phyloP scores from a whole-genome alignment of 1,139 yeast genomes.

The Candida dubliniensis region DNA sequence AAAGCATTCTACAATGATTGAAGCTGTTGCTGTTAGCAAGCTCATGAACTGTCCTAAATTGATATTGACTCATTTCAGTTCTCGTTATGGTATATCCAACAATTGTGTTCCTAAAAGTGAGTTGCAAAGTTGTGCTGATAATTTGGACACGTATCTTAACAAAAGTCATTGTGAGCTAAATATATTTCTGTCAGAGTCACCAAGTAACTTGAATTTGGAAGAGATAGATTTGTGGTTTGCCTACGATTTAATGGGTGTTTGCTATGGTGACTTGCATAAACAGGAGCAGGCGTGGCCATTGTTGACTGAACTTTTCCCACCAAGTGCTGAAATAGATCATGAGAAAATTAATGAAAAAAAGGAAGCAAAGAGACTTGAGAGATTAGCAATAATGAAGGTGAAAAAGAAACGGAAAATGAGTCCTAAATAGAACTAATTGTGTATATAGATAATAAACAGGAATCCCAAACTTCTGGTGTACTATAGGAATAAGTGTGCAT shows the following conservation, averaged over 20 bases:
- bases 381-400: conserved; percentile 21
- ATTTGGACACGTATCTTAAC: conserved; percentile 27
- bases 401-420: conserved; percentile 13
- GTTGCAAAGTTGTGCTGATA: conserved; percentile 22
- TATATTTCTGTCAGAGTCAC: conserved; percentile 24
- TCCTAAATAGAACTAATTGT: not conserved
- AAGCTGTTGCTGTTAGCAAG: conserved; percentile 72
- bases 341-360: conserved; percentile 32
- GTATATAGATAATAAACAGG: too few species aligned
- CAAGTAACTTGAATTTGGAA: conserved; percentile 11
- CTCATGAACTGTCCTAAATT: conserved; percentile 72
- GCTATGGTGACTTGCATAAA: conserved; percentile 17
- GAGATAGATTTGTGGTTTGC: conserved; percentile 43
- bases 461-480: too few species aligned
- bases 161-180: conserved; percentile 24
- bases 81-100: conserved; percentile 77
- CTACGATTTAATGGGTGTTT: conserved; percentile 41
- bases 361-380: conserved; percentile 36
- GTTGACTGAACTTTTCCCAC: conserved; percentile 9
- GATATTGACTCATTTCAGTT: conserved; percentile 87
- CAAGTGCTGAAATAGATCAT: conserved; percentile 12
- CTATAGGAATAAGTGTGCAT: too few species aligned
- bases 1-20: conserved; percentile 87
- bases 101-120: conserved; percentile 33
- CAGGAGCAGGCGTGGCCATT: conserved; percentile 14